These are phyloP conservation scores for Colletotrichum kahawae DNA, from an alignment of 2,329 filamentous ascomycete species.

Conservation along the genomic window DNA sequence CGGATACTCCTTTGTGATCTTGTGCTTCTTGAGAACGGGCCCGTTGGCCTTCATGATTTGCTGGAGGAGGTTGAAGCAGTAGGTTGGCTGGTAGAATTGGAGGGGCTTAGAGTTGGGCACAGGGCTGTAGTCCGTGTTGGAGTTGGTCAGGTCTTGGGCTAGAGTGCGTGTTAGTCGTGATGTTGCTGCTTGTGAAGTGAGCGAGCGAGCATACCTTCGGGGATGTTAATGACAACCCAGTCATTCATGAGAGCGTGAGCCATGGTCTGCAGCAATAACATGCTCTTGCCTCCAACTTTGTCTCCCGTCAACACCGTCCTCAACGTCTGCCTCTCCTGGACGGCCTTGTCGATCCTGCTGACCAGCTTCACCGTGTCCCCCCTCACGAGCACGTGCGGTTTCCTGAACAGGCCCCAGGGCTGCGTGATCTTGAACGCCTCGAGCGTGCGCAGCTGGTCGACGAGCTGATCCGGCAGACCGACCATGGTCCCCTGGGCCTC, in stretches of 20 bases:
- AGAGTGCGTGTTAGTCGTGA: conserved; percentile 4
- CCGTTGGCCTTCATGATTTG: conserved; percentile 77
- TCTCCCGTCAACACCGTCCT: conserved; percentile 76
- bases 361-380: conserved; percentile 77
- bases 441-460: conserved; percentile 82
- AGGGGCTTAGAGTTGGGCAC: conserved; percentile 62
- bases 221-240: conserved; percentile 89
- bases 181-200: neutral
- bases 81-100: conserved; percentile 79
- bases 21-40: conserved; percentile 60
- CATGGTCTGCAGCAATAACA: conserved; percentile 83
- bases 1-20: conserved; percentile 49
- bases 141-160: conserved; percentile 84
- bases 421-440: conserved; percentile 93
- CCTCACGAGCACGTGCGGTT: conserved; percentile 79
- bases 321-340: conserved; percentile 57
- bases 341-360: conserved; percentile 63
- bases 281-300: conserved; percentile 83
- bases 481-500: conserved; percentile 70
- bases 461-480: conserved; percentile 68
- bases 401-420: conserved; percentile 84
- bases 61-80: conserved; percentile 75
- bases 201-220: conserved; percentile 72
- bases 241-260: conserved; percentile 79
- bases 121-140: conserved; percentile 79